Base-by-base conservation (phyloP, 2,329 filamentous ascomycete genomes). In the Diaporthe citriasiana region DNA sequence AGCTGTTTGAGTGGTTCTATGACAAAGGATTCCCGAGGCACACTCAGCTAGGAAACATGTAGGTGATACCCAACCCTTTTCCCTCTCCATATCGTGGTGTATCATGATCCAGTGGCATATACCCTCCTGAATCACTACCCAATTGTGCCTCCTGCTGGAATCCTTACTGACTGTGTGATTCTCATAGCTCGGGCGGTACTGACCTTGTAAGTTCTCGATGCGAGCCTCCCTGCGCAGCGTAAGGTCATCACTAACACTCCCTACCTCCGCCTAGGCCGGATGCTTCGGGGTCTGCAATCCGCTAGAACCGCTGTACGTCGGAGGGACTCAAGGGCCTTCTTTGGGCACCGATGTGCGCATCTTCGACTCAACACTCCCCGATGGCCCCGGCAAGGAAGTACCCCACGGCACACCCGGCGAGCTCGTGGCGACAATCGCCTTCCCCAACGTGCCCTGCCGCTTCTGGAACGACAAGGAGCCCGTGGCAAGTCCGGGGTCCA, bases 1-100 rank as follows among this genome's bases (percentile, higher is more conserved):
- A 92, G 51, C 85, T 94, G 45, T 96, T 95, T 79, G 91, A 95
- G 79, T 97, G 94, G 94, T 86, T 93, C 86, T 84, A 95, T 80
- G 92, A 94, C 77, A 83, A 86, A 10, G 93, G 87, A 0, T 97
- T 97, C 80, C 93, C 93, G 0, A 75, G 85, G 0, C 84, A 86
- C 59, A 89, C 92, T 0, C 93, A 95, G 33, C 85, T 97, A 2
- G 87, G 84, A 38, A 96, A 95, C 80, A 92, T 95, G 50, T 92
- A 92, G 53, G 63, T 53, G n/a, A 8, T n/a, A 15, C 33, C 47
- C 33, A 13, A 27, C 5, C 45, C n/a, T 27, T 40, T 30, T 4
- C 12, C 45, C 9, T 40, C 13, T 35, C 47, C 13, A 13, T n/a
- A 2, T 68, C 33, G 30, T 19, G 12, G 19, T 9, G 22, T 15